A percentile compares a stretch with the other conserved stretches of the same genome.
Evolutionary conservation across 2,329 filamentous ascomycete species (phyloP).

Genomic region (Pseudocercospora musae): DNA sequence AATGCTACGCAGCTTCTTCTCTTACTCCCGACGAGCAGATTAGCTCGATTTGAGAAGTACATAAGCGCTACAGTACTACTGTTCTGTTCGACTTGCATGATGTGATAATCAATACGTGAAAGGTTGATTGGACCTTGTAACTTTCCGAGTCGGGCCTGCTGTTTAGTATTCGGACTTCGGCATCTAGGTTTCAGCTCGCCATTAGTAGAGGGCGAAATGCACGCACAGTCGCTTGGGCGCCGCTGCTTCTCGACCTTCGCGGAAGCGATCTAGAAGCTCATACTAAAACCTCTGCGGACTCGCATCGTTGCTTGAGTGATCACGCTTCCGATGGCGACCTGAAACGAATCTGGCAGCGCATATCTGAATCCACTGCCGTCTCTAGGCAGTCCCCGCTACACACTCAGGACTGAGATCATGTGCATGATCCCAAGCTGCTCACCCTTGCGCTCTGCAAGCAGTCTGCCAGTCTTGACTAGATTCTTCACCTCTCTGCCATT

Average conservation of each 20-base stretch:
- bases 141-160: too few species aligned
- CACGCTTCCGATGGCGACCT: not conserved
- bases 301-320: conserved; percentile 2
- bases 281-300: not conserved
- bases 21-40: too few species aligned
- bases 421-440: conserved; percentile 11
- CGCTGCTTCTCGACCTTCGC: not conserved
- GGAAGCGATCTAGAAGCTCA: not conserved
- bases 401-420: conserved; percentile 13
- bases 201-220: too few species aligned
- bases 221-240: not conserved
- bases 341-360: conserved; percentile 4
- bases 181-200: too few species aligned
- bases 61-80: too few species aligned
- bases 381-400: conserved; percentile 6
- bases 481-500: conserved; percentile 20
- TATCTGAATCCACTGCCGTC: conserved; percentile 4
- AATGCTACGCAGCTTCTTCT: too few species aligned
- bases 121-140: too few species aligned
- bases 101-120: too few species aligned
- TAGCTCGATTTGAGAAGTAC: too few species aligned
- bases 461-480: conserved; percentile 15
- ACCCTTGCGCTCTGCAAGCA: conserved; percentile 16
- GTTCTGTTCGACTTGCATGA: too few species aligned
- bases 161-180: too few species aligned